Conservation (phyloP, 2,329 filamentous ascomycete species). For the Ascosphaera acerosa region DNA sequence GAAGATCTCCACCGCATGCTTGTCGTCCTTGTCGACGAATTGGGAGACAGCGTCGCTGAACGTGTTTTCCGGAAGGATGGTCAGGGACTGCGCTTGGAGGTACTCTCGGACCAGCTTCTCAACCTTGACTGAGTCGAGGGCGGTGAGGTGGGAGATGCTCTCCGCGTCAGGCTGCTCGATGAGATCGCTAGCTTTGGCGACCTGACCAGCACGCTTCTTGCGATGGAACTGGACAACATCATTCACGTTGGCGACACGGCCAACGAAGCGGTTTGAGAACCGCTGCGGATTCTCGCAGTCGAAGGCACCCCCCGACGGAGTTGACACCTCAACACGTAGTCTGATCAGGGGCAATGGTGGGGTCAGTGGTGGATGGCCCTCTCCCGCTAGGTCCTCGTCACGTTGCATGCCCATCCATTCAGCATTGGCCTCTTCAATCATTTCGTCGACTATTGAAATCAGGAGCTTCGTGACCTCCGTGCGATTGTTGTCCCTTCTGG, state of each 20-base stretch:
- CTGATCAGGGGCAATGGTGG: constrained; percentile 63
- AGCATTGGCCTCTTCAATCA: constrained; percentile 62
- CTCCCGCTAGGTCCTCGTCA: constrained; percentile 28
- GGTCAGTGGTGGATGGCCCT: no score
- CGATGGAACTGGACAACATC: constrained; percentile 85
- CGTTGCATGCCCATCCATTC: constrained; percentile 63
- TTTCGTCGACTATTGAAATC: constrained; percentile 51
- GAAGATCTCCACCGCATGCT: constrained; percentile 66
- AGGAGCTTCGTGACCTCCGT: constrained; percentile 54
- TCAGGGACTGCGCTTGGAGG: constrained; percentile 63
- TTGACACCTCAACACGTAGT: constrained; percentile 71
- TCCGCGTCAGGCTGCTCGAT: constrained; percentile 37
- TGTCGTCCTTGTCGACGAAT: constrained; percentile 89
- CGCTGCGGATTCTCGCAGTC: constrained; percentile 89
- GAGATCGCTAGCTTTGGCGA: constrained; percentile 23
- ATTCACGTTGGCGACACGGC: constrained; percentile 77
- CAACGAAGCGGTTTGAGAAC: constrained; percentile 77
- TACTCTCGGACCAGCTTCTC: constrained; percentile 76
- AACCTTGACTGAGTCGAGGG: constrained; percentile 57
- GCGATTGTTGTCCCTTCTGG: constrained; percentile 60
- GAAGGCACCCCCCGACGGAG: constrained; percentile 61
- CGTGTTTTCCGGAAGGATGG: constrained; percentile 73
- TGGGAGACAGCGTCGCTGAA: constrained; percentile 84
- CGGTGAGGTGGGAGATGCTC: constrained; percentile 32
- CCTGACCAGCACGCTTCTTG: constrained; percentile 69